Evolutionary conservation across 768 basidiomycete species (phyloP), one percentile per base, ranked within the genome.

Genomic region (Fomitopsis pulvina): DNA sequence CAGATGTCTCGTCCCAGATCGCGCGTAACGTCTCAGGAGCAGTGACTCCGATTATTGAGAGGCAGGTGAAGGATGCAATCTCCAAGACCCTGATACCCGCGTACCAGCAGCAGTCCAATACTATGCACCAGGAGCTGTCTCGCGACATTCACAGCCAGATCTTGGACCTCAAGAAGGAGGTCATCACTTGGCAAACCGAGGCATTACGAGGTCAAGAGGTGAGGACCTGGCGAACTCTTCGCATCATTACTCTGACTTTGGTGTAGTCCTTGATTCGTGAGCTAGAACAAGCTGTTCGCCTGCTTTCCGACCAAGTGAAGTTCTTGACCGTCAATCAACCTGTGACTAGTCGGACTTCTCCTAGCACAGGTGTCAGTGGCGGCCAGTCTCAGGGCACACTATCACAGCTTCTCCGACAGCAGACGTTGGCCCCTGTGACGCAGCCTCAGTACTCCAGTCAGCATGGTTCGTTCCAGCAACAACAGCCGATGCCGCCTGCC

Each of bases 241-340:
- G 37, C 20, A 32, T n/a, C 43, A 8, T 28, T 27, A 27, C 8
- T 43, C 11, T 6, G 18, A 22, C 12, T 38, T 29, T 57, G 38
- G 56, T 48, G 14, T 51, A 91, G 89, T 71, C 79, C 25, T 70
- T 85, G 22, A 86, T 92, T 50, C 78, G 87, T 52, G 88, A 92
- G 37, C 75, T 92, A 50, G 90, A 92, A 65, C 84, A 83, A 57
- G 81, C 80, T 5, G 83, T 92, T 48, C 75, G 87, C 47, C 59
- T 78, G 21, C 70, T 92, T 48, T 76, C 85, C 26, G 90, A 92
- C 44, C 90, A 92, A 62, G 80, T 92, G 60, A 91, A 89, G 63
- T 87, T 81, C 69, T 66, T 89, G 52, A 80, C 73, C 57, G 69
- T 84, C 66, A 87, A 42, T 71, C 25, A 14, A 30, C 29, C 54